A percentile compares a stretch with the other conserved stretches of the same genome.
phyloP scores from a whole-genome alignment of 1,284 basidiomycete species.

The Pseudozyma thailandica region DNA sequence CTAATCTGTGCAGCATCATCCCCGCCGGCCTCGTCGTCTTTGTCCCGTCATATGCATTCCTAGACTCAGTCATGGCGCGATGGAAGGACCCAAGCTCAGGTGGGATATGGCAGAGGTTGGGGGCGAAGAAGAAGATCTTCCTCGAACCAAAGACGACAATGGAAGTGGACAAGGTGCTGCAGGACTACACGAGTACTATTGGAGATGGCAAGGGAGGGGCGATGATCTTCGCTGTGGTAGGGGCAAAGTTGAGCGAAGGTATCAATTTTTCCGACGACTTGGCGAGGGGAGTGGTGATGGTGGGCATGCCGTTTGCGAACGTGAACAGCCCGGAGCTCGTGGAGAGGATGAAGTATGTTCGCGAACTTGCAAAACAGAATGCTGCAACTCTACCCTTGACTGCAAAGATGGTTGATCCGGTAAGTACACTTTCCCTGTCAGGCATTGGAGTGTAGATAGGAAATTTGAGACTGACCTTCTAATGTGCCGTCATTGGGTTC shows the following conservation, averaged over 20 bases:
- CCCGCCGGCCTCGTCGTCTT: slow-evolving; percentile 93
- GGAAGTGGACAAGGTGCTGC: slow-evolving; percentile 81
- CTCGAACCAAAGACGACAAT: slow-evolving; percentile 83
- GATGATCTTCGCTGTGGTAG: slow-evolving; percentile 83
- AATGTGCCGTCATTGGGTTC: not conserved
- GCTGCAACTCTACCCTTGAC: not conserved
- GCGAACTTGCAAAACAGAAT: slow-evolving; percentile 32
- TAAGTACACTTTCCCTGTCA: too few species aligned
- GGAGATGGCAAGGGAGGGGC: slow-evolving; percentile 52
- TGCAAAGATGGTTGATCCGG: slow-evolving; percentile 19
- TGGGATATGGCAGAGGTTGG: slow-evolving; percentile 76
- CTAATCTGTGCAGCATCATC: slow-evolving; percentile 81
- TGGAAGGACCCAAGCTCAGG: slow-evolving; percentile 74
- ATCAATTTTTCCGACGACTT: slow-evolving; percentile 89
- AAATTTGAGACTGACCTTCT: too few species aligned
- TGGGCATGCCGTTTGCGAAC: slow-evolving; percentile 92
- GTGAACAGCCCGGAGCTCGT: slow-evolving; percentile 86
- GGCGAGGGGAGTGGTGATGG: slow-evolving; percentile 85
- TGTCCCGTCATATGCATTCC: slow-evolving; percentile 88
- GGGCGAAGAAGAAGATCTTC: slow-evolving; percentile 84
- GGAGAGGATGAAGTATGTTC: slow-evolving; percentile 78
- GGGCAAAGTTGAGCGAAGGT: slow-evolving; percentile 95
- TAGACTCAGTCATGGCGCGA: slow-evolving; percentile 75
- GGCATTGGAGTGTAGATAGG: too few species aligned
- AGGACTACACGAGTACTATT: slow-evolving; percentile 79